Evolutionary conservation across 1,284 basidiomycete genomes (phyloP).

Genomic region (Pholiota adiposa): DNA sequence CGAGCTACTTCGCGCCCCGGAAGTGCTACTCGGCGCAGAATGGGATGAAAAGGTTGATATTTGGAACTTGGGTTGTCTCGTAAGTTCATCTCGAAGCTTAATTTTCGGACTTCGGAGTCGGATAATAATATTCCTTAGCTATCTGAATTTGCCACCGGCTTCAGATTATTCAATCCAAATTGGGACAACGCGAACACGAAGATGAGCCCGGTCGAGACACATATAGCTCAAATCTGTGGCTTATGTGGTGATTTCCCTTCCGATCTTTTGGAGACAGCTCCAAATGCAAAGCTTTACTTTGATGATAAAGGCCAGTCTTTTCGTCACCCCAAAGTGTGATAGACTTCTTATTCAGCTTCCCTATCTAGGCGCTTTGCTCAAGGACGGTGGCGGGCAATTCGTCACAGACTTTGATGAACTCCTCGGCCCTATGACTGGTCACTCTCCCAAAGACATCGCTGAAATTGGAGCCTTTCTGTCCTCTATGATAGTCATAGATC

Average conservation of each 20-base stretch:
- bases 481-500: conserved; percentile 6
- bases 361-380: too few species aligned
- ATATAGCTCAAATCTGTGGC: conserved; percentile 10
- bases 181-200: conserved; percentile 2
- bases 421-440: conserved; percentile 1
- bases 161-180: neutral
- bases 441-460: conserved; percentile 6
- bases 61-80: conserved; percentile 23
- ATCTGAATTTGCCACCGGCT: too few species aligned
- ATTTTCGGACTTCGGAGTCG: too few species aligned
- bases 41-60: conserved; percentile 21
- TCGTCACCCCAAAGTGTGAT: too few species aligned
- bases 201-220: conserved; percentile 3
- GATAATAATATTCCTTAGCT: too few species aligned
- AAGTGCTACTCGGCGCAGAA: too few species aligned
- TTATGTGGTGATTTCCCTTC: conserved; percentile 6
- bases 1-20: neutral
- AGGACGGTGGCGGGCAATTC: too few species aligned
- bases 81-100: conserved; percentile 1
- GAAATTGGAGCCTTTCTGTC: conserved; percentile 6
- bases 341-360: too few species aligned
- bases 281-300: too few species aligned
- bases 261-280: conserved; percentile 1
- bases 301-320: too few species aligned
- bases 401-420: too few species aligned